phyloP scores from a whole-genome alignment of 768 basidiomycete species.

The Boletus speciosus region DNA sequence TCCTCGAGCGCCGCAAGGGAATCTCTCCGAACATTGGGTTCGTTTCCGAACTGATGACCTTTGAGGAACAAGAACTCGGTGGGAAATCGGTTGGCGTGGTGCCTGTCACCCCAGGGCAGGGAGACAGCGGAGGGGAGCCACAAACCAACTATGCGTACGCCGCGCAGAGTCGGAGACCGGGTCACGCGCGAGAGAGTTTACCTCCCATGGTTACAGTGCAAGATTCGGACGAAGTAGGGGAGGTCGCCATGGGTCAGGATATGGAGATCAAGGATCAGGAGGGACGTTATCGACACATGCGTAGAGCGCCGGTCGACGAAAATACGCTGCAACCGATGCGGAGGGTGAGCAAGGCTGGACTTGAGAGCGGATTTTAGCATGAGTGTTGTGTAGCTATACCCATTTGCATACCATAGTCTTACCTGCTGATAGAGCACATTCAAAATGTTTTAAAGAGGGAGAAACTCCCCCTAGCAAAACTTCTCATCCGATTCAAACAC shows the following conservation, averaged over 20 bases:
- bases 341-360: constrained; percentile 88
- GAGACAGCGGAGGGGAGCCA: constrained; percentile 22
- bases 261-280: constrained; percentile 83
- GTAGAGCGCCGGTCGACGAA: constrained; percentile 84
- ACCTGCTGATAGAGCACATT: background rate
- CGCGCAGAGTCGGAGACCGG: constrained; percentile 50
- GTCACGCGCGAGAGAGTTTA: constrained; percentile 72
- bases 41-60: constrained; percentile 94
- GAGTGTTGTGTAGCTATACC: constrained; percentile 14
- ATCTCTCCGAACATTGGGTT: constrained; percentile 98
- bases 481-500: background rate
- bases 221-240: constrained; percentile 30
- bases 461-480: background rate
- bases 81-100: constrained; percentile 38
- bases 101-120: constrained; percentile 14
- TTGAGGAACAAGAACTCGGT: constrained; percentile 88
- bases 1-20: constrained; percentile 87
- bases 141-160: constrained; percentile 41
- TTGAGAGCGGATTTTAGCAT: constrained; percentile 62
- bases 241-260: constrained; percentile 62
- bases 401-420: constrained; percentile 7
- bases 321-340: constrained; percentile 85
- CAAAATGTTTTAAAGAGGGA: background rate
- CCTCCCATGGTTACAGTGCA: constrained; percentile 30
- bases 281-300: constrained; percentile 84